phyloP scores from a whole-genome alignment of 2,329 filamentous ascomycete genomes.

The Calonectria naviculata region DNA sequence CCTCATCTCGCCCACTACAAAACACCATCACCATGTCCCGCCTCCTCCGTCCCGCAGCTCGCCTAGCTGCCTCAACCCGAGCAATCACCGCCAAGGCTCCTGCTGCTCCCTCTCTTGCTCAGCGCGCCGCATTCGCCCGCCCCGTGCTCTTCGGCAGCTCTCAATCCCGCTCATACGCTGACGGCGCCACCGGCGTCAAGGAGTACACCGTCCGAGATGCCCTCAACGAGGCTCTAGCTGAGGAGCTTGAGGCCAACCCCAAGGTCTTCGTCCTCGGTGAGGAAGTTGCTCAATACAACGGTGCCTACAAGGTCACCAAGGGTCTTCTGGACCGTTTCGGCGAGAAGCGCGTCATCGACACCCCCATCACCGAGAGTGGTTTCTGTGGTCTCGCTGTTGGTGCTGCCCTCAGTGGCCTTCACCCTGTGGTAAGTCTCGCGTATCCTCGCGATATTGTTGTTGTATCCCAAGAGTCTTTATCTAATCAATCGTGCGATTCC shows the following conservation, averaged over 20 bases:
- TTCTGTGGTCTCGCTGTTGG: slow-evolving; percentile 95
- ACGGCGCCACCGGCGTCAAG: slow-evolving; percentile 72
- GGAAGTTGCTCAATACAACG: slow-evolving; percentile 99
- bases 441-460: not conserved
- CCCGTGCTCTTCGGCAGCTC: slow-evolving; percentile 51
- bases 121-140: slow-evolving; percentile 51
- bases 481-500: slow-evolving; percentile 21
- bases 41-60: slow-evolving; percentile 62
- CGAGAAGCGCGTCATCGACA: slow-evolving; percentile 97
- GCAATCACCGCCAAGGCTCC: slow-evolving; percentile 47
- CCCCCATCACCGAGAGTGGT: slow-evolving; percentile 96
- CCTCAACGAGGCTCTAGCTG: slow-evolving; percentile 95
- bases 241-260: slow-evolving; percentile 93
- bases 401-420: slow-evolving; percentile 92
- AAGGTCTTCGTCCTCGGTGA: slow-evolving; percentile 98
- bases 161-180: slow-evolving; percentile 67
- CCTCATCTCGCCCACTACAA: slow-evolving; percentile 13
- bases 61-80: slow-evolving; percentile 58
- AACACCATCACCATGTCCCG: slow-evolving; percentile 57
- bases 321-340: slow-evolving; percentile 97
- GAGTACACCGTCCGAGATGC: slow-evolving; percentile 98
- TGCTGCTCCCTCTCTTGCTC: slow-evolving; percentile 49
- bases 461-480: not conserved
- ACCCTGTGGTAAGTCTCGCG: slow-evolving; percentile 83
- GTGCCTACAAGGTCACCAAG: slow-evolving; percentile 99